These are phyloP conservation scores for Rhodotorula sphaerocarpa DNA, from an alignment of 768 basidiomycete genomes.

Conservation along the genomic window DNA sequence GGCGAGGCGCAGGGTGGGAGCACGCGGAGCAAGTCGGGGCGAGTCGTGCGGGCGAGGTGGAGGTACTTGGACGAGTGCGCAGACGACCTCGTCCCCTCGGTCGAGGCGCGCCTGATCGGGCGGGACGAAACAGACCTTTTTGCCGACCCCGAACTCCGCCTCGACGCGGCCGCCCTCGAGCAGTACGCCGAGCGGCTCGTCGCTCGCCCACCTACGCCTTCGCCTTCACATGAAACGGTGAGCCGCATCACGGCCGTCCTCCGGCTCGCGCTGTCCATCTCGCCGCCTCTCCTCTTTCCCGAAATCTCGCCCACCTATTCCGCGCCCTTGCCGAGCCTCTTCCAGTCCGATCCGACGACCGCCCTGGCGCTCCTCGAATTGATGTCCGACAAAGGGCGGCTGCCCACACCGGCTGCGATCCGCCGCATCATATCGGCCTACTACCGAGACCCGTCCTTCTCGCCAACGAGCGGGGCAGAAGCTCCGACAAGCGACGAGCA, in stretches of 20 bases:
- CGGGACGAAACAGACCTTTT: neutral
- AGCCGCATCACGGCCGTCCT: neutral
- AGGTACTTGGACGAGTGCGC: neutral
- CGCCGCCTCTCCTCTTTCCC: neutral
- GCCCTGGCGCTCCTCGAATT: neutral
- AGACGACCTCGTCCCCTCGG: neutral
- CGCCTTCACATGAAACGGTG: neutral
- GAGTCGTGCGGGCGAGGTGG: neutral
- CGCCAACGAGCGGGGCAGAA: no score
- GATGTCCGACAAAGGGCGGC: neutral
- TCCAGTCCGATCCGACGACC: no score
- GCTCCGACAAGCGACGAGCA: neutral
- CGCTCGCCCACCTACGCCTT: neutral
- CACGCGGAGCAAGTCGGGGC: neutral
- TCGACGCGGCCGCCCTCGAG: neutral
- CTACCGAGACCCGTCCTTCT: neutral
- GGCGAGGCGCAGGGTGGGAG: neutral
- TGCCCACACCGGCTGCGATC: neutral
- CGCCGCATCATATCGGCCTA: neutral
- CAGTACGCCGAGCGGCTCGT: neutral
- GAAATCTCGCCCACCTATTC: neutral
- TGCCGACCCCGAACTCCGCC: no score
- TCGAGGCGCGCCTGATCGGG: neutral
- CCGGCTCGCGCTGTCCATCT: neutral
- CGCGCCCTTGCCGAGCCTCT: neutral